Percentiles rank a stretch among this genome's conserved stretches.
Conservation (phyloP, 768 basidiomycete genomes). For the Leucosporidium yakuticum region DNA sequence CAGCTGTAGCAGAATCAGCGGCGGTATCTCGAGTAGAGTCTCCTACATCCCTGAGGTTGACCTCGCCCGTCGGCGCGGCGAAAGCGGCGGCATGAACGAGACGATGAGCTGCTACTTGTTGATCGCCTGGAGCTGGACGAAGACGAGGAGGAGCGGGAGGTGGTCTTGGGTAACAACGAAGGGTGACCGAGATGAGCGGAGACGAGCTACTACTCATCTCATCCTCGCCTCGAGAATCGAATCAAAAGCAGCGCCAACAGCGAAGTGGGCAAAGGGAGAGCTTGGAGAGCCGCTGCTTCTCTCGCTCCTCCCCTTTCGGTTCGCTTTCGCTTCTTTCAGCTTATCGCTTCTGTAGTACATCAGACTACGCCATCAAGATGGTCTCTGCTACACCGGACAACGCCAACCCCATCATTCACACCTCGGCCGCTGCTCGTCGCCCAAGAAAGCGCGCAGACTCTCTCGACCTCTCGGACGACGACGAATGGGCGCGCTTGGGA, state of each 20-base stretch:
- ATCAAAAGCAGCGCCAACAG: not conserved
- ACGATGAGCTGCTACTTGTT: too few relatives aligned
- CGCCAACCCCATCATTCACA: conserved; percentile 80
- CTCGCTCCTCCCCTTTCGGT: not conserved
- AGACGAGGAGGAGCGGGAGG: too few relatives aligned
- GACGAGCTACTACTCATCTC: not conserved
- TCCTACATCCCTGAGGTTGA: too few relatives aligned
- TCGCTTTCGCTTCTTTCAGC: too few relatives aligned
- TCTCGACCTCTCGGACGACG: conserved; percentile 46
- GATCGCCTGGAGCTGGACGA: too few relatives aligned
- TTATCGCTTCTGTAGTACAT: not conserved
- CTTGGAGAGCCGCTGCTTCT: not conserved
- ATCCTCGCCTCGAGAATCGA: not conserved
- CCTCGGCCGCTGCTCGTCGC: conserved; percentile 38
- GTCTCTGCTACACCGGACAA: conserved; percentile 51
- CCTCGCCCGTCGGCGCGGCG: too few relatives aligned
- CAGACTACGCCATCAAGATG: not conserved
- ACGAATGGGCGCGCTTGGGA: conserved; percentile 33
- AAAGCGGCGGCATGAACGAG: too few relatives aligned
- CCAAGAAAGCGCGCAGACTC: conserved; percentile 42
- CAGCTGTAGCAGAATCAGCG: too few relatives aligned
- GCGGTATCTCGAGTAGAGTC: too few relatives aligned
- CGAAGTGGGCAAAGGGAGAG: not conserved
- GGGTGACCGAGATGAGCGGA: too few relatives aligned
- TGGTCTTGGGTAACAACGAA: too few relatives aligned